Conservation (phyloP, 768 basidiomycete species). For the Epithele typhae region DNA sequence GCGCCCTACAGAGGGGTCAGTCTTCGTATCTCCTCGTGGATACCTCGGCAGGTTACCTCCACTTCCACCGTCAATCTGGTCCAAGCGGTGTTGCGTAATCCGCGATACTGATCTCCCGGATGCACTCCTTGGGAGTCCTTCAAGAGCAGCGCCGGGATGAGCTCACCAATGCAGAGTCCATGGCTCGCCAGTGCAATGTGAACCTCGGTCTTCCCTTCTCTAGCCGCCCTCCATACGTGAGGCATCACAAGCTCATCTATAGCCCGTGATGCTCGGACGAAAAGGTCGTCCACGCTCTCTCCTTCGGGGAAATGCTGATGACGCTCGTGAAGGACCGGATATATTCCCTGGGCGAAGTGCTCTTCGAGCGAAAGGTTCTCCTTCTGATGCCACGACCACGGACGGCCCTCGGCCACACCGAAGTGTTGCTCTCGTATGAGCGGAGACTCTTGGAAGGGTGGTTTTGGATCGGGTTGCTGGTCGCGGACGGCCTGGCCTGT, state of each 20-base stretch:
- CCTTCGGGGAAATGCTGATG: slow-evolving; percentile 60
- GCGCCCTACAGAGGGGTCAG: slow-evolving; percentile 22
- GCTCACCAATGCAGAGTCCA: slow-evolving; percentile 56
- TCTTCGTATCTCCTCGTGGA: not conserved
- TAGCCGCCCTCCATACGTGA: slow-evolving; percentile 42
- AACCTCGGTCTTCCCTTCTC: slow-evolving; percentile 33
- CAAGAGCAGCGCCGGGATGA: slow-evolving; percentile 47
- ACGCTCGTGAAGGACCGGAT: slow-evolving; percentile 43
- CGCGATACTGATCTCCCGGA: slow-evolving; percentile 37
- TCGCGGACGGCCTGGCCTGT: slow-evolving; percentile 57
- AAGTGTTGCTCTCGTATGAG: slow-evolving; percentile 67
- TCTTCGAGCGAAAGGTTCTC: slow-evolving; percentile 30
- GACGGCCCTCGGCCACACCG: slow-evolving; percentile 64
- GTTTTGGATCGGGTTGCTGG: slow-evolving; percentile 43
- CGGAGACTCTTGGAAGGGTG: slow-evolving; percentile 41
- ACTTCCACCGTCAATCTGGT: slow-evolving; percentile 47
- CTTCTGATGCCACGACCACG: slow-evolving; percentile 32
- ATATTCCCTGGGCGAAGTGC: slow-evolving; percentile 49
- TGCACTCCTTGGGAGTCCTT: slow-evolving; percentile 32
- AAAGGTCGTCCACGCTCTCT: slow-evolving; percentile 67
- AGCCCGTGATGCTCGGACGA: slow-evolving; percentile 45
- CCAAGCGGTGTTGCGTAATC: slow-evolving; percentile 71
- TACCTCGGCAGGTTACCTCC: slow-evolving; percentile 29
- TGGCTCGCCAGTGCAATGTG: slow-evolving; percentile 74
- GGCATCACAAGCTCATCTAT: slow-evolving; percentile 53